These are phyloP conservation scores for Lactarius hengduanensis DNA, from an alignment of 768 basidiomycete species.

Conservation along the genomic window DNA sequence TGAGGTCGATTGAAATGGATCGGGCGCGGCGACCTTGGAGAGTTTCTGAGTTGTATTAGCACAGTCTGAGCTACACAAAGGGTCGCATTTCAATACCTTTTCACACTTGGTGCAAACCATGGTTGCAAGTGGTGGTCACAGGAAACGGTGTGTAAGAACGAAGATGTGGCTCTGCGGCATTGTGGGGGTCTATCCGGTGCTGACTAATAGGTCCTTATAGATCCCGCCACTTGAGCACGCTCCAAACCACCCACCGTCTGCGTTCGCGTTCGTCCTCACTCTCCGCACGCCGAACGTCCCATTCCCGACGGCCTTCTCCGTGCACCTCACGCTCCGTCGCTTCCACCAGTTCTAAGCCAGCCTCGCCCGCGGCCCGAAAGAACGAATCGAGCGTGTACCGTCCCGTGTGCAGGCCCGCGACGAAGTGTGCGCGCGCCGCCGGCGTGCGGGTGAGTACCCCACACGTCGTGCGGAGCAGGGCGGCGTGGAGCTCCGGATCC, in stretches of 20 bases:
- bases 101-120: conserved; percentile 93
- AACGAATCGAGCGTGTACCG: conserved; percentile 69
- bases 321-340: conserved; percentile 49
- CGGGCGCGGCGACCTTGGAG: conserved; percentile 85
- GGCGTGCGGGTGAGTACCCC: conserved; percentile 44
- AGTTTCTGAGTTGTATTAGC: conserved; percentile 61
- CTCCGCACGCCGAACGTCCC: conserved; percentile 52
- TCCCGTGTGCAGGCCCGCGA: conserved; percentile 76
- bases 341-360: conserved; percentile 48
- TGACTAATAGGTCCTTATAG: conserved; percentile 5
- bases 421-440: conserved; percentile 56
- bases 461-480: conserved; percentile 54
- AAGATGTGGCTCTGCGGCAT: not conserved
- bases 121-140: conserved; percentile 15
- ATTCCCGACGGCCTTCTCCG: conserved; percentile 42
- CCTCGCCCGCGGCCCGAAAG: conserved; percentile 39
- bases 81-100: conserved; percentile 41
- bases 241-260: conserved; percentile 71
- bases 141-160: not conserved
- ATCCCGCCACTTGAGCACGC: conserved; percentile 33
- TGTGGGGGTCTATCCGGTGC: not conserved
- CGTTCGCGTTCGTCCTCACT: conserved; percentile 65
- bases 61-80: conserved; percentile 29
- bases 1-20: conserved; percentile 77
- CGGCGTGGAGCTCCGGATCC: conserved; percentile 60